A percentile compares a stretch with the other conserved stretches of the same genome.
phyloP scores from a whole-genome alignment of 2,329 filamentous ascomycete species.

The Fusarium pilosicola region DNA sequence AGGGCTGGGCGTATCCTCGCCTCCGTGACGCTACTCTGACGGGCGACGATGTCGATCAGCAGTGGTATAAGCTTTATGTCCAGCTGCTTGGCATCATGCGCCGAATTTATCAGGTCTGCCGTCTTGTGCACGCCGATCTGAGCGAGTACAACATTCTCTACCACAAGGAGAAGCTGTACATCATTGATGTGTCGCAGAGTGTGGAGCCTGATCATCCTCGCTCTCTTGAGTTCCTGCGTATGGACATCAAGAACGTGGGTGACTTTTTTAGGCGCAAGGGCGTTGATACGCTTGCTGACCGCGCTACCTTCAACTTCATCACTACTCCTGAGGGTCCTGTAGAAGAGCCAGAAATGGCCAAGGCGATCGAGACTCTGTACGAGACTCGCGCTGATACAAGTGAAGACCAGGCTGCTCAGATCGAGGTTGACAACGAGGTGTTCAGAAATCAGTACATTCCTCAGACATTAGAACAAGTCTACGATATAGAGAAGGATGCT shows the following conservation, averaged over 20 bases:
- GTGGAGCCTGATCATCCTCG: slow-evolving; percentile 97
- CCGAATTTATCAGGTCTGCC: slow-evolving; percentile 90
- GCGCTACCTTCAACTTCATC: slow-evolving; percentile 86
- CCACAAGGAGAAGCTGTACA: slow-evolving; percentile 81
- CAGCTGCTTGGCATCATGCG: slow-evolving; percentile 91
- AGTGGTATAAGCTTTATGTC: slow-evolving; percentile 82
- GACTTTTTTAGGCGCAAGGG: slow-evolving; percentile 92
- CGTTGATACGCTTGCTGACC: slow-evolving; percentile 83
- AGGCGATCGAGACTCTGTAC: slow-evolving; percentile 74
- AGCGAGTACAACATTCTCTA: slow-evolving; percentile 99
- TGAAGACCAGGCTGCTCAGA: slow-evolving; percentile 64
- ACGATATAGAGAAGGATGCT: slow-evolving; percentile 92
- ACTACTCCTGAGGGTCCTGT: slow-evolving; percentile 68
- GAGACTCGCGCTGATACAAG: slow-evolving; percentile 61
- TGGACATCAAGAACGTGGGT: slow-evolving; percentile 97
- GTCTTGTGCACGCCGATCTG: slow-evolving; percentile 92
- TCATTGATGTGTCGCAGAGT: slow-evolving; percentile 97
- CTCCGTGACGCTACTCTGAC: slow-evolving; percentile 85
- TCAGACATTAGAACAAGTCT: slow-evolving; percentile 94
- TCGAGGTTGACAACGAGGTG: slow-evolving; percentile 87
- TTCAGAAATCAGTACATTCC: slow-evolving; percentile 98
- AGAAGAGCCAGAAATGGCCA: slow-evolving; percentile 69
- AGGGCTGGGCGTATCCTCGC: slow-evolving; percentile 87
- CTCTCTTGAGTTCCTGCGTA: slow-evolving; percentile 91
- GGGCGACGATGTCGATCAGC: slow-evolving; percentile 72